Evolutionary conservation across 1,284 basidiomycete genomes (phyloP).

Genomic region (Sutorius eximius): DNA sequence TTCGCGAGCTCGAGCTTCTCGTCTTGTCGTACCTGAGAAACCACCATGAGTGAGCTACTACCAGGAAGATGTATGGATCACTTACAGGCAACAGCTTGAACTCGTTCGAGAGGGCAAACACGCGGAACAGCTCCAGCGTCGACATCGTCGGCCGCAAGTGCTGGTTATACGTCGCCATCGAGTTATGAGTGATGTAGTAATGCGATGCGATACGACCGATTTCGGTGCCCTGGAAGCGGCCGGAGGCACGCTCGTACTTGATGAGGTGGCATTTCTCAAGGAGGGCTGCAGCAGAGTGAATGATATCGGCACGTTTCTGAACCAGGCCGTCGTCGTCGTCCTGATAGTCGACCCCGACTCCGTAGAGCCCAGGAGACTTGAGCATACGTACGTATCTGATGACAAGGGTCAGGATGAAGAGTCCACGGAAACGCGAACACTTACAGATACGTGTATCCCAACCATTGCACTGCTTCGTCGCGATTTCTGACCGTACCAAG

Average conservation of each 20-base stretch:
- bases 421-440: conserved; percentile 33
- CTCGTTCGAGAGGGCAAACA: conserved; percentile 96
- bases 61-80: background rate
- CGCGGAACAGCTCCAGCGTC: conserved; percentile 89
- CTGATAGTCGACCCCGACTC: conserved; percentile 88
- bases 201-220: conserved; percentile 94
- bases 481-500: conserved; percentile 93
- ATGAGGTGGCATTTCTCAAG: conserved; percentile 94
- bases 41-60: background rate
- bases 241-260: conserved; percentile 90
- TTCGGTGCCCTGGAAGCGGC: conserved; percentile 89
- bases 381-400: conserved; percentile 92
- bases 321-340: conserved; percentile 83
- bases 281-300: conserved; percentile 91
- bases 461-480: conserved; percentile 97
- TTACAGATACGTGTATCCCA: conserved; percentile 91
- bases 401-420: conserved; percentile 25
- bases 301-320: conserved; percentile 94
- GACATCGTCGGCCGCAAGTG: conserved; percentile 89
- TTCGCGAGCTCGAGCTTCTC: conserved; percentile 94
- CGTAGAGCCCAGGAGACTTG: conserved; percentile 85
- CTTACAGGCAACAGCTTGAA: conserved; percentile 92
- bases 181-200: conserved; percentile 95
- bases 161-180: conserved; percentile 97
- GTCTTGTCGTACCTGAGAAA: conserved; percentile 53